Evolutionary conservation across 75 land plant species (phyloP), one percentile per base, ranked within the genome.

Genomic region (Gnetum montanum): DNA sequence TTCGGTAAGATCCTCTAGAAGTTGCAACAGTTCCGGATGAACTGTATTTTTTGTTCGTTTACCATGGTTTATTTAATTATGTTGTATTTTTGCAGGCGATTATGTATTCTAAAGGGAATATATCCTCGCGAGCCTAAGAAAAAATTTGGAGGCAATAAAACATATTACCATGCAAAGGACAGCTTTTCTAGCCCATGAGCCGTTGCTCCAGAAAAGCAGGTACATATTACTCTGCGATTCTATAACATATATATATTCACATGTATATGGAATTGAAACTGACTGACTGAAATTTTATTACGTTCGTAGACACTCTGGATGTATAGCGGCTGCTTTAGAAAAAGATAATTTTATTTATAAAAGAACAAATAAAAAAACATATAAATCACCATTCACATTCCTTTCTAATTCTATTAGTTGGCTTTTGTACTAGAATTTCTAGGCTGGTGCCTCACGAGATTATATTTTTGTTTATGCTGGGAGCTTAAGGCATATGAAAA

Each of bases 121-220:
- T 85, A 78, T 46, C 99, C 99, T 0, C 49, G 97, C 50, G 99
- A 79, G 61, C 99, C 99, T 34, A 90, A 86, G 80, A 95, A 83
- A 71, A 95, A 95, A 67, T 46, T 82, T 18, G 84, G 86, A 59
- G 99, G 99, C 34, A 89, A 86, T 43, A 83, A 90, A 28, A 85
- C 99, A 5, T 95, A 95, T 44, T 90, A 95, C 45, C 87, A 86
- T 55, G 52, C 70, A 54, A 95, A 95, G 76, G 99, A 95, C 63
- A 83, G 90, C 61, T 11, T 95, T 90, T 67, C 81, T 95, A 29
- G 75, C 71, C 8, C 97, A 95, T 38, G 99, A 95, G 26, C 96
- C 91, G 8, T 43, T 95, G 28, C 61, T 95, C 38, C 77, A 80
- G 62, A 80, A 63, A 10, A 75, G 79, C 59, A 83, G 88, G 77